Evolutionary conservation across 2,329 filamentous ascomycete species (phyloP).

Genomic region (Neofusicoccum laricinum): DNA sequence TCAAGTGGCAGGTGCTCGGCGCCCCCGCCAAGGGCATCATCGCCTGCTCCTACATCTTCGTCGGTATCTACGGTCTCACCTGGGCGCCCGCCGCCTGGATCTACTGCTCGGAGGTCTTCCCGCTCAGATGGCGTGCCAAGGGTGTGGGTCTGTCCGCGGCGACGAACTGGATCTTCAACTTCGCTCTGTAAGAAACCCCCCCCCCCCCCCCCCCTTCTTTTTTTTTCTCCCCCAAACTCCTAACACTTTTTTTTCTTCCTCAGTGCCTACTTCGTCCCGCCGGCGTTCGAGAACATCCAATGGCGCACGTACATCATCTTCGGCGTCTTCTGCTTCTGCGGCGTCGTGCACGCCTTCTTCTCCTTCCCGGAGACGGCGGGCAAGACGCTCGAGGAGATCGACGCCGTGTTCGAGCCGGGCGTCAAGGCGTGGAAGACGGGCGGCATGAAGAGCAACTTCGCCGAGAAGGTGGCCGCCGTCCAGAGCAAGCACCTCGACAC

Average conservation of each 20-base stretch:
- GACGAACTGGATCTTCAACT: conserved; percentile 40
- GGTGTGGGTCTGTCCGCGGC: conserved; percentile 39
- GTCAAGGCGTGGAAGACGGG: conserved; percentile 33
- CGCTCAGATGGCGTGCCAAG: conserved; percentile 40
- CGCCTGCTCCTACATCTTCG: conserved; percentile 44
- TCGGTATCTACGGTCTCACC: conserved; percentile 43
- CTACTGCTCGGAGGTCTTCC: conserved; percentile 40
- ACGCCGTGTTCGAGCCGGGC: conserved; percentile 37
- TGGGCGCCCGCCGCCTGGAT: conserved; percentile 38
- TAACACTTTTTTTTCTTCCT: neutral
- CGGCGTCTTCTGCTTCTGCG: conserved; percentile 36
- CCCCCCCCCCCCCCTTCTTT: neutral
- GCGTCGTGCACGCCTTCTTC: conserved; percentile 39
- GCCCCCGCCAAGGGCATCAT: conserved; percentile 53
- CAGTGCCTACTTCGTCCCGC: conserved; percentile 38
- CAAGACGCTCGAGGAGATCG: conserved; percentile 42
- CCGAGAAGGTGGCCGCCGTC: conserved; percentile 11
- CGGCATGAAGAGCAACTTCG: conserved; percentile 3
- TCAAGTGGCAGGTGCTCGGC: conserved; percentile 12
- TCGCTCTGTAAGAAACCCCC: conserved; percentile 24
- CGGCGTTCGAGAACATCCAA: conserved; percentile 40
- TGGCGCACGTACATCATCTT: conserved; percentile 45
- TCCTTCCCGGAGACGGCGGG: conserved; percentile 40
- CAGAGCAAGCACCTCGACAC: conserved; percentile 9
- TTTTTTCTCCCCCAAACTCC: neutral